Base-by-base conservation (phyloP, 2,329 filamentous ascomycete genomes). In the Aspergillus alliaceus region DNA sequence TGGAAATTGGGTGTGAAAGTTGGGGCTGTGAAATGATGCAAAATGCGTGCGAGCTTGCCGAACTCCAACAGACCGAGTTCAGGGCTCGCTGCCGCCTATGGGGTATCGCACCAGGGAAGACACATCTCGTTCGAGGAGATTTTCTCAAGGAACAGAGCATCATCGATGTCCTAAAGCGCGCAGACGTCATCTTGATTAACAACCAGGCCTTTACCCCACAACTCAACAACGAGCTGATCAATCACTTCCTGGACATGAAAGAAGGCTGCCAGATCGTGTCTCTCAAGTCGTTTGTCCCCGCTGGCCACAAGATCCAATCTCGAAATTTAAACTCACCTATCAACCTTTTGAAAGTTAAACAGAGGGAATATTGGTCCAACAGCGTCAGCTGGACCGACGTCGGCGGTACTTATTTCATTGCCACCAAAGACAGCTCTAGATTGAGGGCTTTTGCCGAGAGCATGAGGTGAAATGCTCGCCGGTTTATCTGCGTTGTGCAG, bases 1-100 rank as follows among this genome's bases (percentile, higher is more conserved):
- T 99, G 20, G 91, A 99, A 73, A 87, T 93, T 52, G 95, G 95
- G 18, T 96, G 92, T 72, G 91, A 96, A 71, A 93, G 90, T 74
- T 97, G 92, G 88, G 95, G 95, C 27, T 96, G 93, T 68, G 95
- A 99, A 75, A 91, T 96, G 82, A 96, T 97, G 91, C 84, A 89
- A 56, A 96, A 95, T 59, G 91, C 93, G 2, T 93, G 89, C 77
- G 86, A 88, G 55, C 84, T 96, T 31, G 95, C 91, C 7, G 86
- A 89, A 25, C 82, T 87, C 25, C 95, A 98, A 74, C 84, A 89
- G 63, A 82, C 83, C 34, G 95, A 99, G 73, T 96, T 99, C 66
- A 81, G 82, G 56, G 86, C 90, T n/a, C 86, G 95, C 34, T 93
- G 91, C 67, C 86, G 87, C 49, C 85, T 97, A 22, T 99, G 95